Evolutionary conservation across 2,329 filamentous ascomycete species (phyloP).

Genomic region (Sclerotinia borealis): DNA sequence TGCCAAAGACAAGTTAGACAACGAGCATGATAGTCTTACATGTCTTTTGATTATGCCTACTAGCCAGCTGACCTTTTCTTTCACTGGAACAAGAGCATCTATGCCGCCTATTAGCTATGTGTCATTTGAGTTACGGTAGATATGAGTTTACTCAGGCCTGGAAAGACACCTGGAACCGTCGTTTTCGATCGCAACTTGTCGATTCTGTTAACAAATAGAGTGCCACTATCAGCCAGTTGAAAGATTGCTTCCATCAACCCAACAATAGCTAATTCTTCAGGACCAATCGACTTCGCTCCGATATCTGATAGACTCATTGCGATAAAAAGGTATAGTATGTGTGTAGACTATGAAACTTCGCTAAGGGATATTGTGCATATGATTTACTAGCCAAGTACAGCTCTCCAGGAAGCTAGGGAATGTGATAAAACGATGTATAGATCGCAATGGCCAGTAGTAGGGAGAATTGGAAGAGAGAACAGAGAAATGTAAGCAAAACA

Average conservation of each 20-base stretch:
- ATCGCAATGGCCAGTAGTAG: not conserved
- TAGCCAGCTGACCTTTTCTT: not conserved
- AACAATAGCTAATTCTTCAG: not conserved
- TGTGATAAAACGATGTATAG: not conserved
- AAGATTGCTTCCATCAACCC: not conserved
- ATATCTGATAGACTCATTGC: not conserved
- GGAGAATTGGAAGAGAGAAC: not conserved
- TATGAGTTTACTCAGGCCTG: not conserved
- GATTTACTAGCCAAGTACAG: too few relatives aligned
- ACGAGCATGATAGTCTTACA: not conserved
- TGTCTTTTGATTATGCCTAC: not conserved
- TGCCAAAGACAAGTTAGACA: too few relatives aligned
- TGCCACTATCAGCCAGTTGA: not conserved
- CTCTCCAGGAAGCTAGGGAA: too few relatives aligned
- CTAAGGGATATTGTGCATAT: too few relatives aligned
- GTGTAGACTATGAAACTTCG: too few relatives aligned
- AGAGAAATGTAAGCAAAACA: not conserved
- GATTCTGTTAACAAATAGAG: not conserved
- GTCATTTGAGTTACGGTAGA: not conserved
- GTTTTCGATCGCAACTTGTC: not conserved
- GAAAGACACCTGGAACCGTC: not conserved
- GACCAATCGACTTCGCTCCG: not conserved
- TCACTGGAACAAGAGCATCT: not conserved
- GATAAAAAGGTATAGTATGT: not conserved
- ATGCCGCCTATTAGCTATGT: not conserved